Percentiles rank a stretch among this genome's conserved stretches.
Conservation (phyloP, 2,329 filamentous ascomycete species). For the Ceratocystis colombiana region DNA sequence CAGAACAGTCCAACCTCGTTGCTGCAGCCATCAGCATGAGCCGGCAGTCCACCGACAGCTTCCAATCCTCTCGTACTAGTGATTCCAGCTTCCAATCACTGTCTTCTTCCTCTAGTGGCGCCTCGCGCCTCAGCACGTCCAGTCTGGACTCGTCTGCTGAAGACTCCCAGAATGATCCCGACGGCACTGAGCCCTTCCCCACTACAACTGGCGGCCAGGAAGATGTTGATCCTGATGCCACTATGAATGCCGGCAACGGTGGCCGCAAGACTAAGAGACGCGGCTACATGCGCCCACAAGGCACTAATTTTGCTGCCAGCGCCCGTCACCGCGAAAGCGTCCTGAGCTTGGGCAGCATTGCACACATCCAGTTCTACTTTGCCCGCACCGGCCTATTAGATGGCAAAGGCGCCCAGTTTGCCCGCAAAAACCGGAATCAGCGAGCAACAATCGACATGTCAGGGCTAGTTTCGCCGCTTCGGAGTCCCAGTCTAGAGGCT, state of each 20-base stretch:
- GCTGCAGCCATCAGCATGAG: constrained; percentile 23
- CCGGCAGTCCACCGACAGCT: constrained; percentile 24
- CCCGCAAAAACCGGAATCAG: constrained; percentile 57
- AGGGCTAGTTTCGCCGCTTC: constrained; percentile 35
- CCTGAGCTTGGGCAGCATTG: constrained; percentile 90
- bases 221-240: constrained; percentile 32
- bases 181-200: constrained; percentile 23
- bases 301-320: constrained; percentile 80
- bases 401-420: constrained; percentile 79
- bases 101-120: neutral
- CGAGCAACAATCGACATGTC: constrained; percentile 50
- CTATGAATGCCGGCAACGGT: constrained; percentile 3
- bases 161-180: neutral
- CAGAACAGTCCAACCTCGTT: constrained; percentile 43
- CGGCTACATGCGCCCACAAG: constrained; percentile 80
- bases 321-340: constrained; percentile 88
- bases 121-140: neutral
- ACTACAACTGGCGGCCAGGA: constrained; percentile 41
- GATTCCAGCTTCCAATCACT: constrained; percentile 18
- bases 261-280: constrained; percentile 39
- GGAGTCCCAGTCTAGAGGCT: constrained; percentile 32
- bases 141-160: constrained; percentile 1
- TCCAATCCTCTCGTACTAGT: constrained; percentile 21
- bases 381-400: constrained; percentile 86
- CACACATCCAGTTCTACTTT: constrained; percentile 97